Evolutionary conservation across 1,139 yeast species (phyloP).

Genomic region (Ogataea hybrid): DNA sequence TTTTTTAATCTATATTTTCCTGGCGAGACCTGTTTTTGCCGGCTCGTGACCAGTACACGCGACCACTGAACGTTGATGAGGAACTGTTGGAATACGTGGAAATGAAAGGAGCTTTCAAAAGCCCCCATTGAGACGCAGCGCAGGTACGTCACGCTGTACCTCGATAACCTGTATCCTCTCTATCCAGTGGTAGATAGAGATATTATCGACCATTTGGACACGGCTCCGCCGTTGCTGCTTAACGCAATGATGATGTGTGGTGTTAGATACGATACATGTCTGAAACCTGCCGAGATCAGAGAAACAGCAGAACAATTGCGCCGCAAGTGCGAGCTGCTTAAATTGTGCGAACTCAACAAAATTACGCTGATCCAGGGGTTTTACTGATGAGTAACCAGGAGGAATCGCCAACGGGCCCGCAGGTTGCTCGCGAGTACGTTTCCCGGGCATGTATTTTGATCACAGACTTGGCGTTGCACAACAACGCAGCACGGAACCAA

Average conservation of each 20-base stretch:
- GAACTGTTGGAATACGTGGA: conserved; percentile 27
- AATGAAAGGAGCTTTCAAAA: conserved; percentile 29
- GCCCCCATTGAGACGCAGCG: conserved; percentile 28
- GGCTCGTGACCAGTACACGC: conserved; percentile 18
- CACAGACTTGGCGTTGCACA: conserved; percentile 32
- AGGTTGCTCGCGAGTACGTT: conserved; percentile 28
- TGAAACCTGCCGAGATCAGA: conserved; percentile 18
- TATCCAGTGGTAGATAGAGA: conserved; percentile 32
- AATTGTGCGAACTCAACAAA: conserved; percentile 31
- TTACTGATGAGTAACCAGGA: conserved; percentile 33
- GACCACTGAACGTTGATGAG: conserved; percentile 17
- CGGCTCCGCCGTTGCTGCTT: conserved; percentile 27
- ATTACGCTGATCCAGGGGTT: conserved; percentile 32
- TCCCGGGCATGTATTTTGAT: conserved; percentile 31
- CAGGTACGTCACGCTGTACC: conserved; percentile 24
- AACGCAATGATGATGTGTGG: conserved; percentile 32
- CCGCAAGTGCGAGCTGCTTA: conserved; percentile 30
- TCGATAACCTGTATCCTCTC: conserved; percentile 31
- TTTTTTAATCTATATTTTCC: conserved; percentile 31
- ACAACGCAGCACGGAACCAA: conserved; percentile 29
- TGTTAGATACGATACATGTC: conserved; percentile 24
- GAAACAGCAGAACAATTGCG: conserved; percentile 27
- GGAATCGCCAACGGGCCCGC: conserved; percentile 33
- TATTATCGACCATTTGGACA: conserved; percentile 18
- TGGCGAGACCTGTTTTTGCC: conserved; percentile 30